Conservation (phyloP, 1,284 basidiomycete species). For the Sutorius eximius region DNA sequence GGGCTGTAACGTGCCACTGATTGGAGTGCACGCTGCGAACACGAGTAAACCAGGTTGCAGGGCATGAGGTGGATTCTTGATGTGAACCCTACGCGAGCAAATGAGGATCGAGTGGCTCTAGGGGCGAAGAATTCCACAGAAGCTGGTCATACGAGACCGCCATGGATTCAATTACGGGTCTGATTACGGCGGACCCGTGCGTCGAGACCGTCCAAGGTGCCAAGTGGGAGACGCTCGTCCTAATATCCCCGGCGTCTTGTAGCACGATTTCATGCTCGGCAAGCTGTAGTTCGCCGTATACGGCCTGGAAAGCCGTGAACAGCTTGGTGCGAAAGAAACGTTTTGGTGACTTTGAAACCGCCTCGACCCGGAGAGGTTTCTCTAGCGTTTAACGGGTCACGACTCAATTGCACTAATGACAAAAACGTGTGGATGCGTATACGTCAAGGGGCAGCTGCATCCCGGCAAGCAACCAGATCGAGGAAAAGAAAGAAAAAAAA, state of each 20-base stretch:
- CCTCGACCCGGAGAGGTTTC: not conserved
- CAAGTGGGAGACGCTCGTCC: slow-evolving; percentile 9
- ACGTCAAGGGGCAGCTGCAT: slow-evolving; percentile 25
- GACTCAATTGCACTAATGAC: not conserved
- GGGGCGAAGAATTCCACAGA: slow-evolving; percentile 29
- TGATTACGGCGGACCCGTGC: slow-evolving; percentile 3
- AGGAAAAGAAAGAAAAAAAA: not conserved
- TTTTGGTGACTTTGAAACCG: slow-evolving; percentile 4
- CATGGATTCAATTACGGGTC: slow-evolving; percentile 16
- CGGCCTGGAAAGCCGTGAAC: slow-evolving; percentile 1
- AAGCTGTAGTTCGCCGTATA: slow-evolving; percentile 10
- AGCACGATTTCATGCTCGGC: slow-evolving; percentile 4
- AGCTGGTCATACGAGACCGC: slow-evolving; percentile 23
- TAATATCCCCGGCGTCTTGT: slow-evolving; percentile 9
- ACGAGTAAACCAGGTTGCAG: slow-evolving; percentile 40
- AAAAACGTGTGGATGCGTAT: slow-evolving; percentile 23
- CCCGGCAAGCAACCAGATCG: not conserved
- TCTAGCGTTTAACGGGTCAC: slow-evolving; percentile 3
- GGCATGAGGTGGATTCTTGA: slow-evolving; percentile 38
- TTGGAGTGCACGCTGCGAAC: slow-evolving; percentile 32
- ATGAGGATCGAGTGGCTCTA: slow-evolving; percentile 39
- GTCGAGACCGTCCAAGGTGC: not conserved
- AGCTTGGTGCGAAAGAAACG: slow-evolving; percentile 9
- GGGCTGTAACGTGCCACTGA: slow-evolving; percentile 28
- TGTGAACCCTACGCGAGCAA: slow-evolving; percentile 36